Base-by-base conservation (phyloP, 139 green algal species). In the Coelastrella sp. region DNA sequence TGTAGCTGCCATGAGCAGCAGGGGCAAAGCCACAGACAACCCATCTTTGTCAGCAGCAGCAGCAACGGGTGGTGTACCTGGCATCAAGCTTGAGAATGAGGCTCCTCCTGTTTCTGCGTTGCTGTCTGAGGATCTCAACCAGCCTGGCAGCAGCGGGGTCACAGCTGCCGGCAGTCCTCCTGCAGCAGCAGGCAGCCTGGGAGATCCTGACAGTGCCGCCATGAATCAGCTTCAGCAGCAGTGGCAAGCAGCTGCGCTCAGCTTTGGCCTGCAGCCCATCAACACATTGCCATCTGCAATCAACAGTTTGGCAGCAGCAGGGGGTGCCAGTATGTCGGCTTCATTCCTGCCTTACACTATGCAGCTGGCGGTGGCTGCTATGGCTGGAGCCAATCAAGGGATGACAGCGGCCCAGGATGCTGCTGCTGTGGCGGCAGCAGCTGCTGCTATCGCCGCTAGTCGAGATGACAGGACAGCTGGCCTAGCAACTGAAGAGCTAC, bases 281-380 rank as follows among this genome's bases (percentile, higher is more conserved):
- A 74, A 60, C 7, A 9, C 70, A 4, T 24, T 89, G 57, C 84
- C 84, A 10, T 89, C 84, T 27, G 84, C 57, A 6, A 81, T 89
- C n/a, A 73, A 70, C 56, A 80, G 68, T 22, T 20, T 89, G 15
- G 70, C 84, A 25, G 84, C 84, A 19, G 65, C 84, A 58, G 84
- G 63, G 0, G 63, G 70, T 11, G 84, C 86, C 75, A 63, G 59
- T 8, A 66, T 90, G 86, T 84, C 74, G 7, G 58, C 74, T 15
- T 85, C 73, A 12, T 84, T 66, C 86, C 35, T 86, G 81, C 88
- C 80, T 7, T 89, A 89, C 56, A 89, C 84, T 1, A 89, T 88
- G 80, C 88, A 86, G 88, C 88, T 92, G 5, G 88, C 88, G 15
- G 88, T 56, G 10, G 88, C 88, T 76, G 88, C 88, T 7, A 84